Evolutionary conservation across 495 filamentous ascomycete genomes (phyloP).

Genomic region (Daldinia childiae): DNA sequence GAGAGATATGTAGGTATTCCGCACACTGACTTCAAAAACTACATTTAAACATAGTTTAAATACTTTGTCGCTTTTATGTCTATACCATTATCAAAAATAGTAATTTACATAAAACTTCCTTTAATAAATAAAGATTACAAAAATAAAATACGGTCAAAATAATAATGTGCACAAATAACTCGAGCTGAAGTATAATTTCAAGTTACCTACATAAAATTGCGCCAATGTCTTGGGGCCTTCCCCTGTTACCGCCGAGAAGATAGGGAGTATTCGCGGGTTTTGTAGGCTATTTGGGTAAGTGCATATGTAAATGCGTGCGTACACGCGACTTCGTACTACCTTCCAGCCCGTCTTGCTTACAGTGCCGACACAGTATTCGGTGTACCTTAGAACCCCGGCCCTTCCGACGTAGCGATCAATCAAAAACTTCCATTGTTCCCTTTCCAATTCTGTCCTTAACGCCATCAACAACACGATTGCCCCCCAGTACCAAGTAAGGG

Average conservation of each 20-base stretch:
- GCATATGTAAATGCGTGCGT: constrained; percentile 5
- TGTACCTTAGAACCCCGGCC: constrained; percentile 38
- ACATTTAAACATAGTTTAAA: too few relatives aligned
- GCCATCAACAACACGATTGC: constrained; percentile 46
- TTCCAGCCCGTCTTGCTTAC: constrained; percentile 18
- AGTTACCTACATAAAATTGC: constrained; percentile 25
- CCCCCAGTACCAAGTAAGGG: constrained; percentile 35
- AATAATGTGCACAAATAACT: not conserved
- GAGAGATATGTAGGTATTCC: too few relatives aligned
- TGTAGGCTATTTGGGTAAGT: constrained; percentile 8
- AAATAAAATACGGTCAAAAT: not conserved
- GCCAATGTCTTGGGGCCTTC: constrained; percentile 38
- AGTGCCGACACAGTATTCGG: constrained; percentile 35
- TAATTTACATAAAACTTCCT: not conserved
- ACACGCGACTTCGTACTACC: constrained; percentile 17
- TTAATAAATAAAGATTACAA: not conserved
- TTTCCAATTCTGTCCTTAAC: constrained; percentile 46
- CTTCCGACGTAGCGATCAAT: constrained; percentile 46
- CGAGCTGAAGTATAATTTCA: not conserved
- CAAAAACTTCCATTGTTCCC: constrained; percentile 50
- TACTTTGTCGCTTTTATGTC: not conserved
- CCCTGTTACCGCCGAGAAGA: constrained; percentile 34
- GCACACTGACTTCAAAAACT: not conserved
- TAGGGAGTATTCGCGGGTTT: constrained; percentile 9
- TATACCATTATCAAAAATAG: not conserved